Percentiles rank a stretch among this genome's conserved stretches.
phyloP scores from a whole-genome alignment of 768 basidiomycete species.

The Fomitopsis pulvina region DNA sequence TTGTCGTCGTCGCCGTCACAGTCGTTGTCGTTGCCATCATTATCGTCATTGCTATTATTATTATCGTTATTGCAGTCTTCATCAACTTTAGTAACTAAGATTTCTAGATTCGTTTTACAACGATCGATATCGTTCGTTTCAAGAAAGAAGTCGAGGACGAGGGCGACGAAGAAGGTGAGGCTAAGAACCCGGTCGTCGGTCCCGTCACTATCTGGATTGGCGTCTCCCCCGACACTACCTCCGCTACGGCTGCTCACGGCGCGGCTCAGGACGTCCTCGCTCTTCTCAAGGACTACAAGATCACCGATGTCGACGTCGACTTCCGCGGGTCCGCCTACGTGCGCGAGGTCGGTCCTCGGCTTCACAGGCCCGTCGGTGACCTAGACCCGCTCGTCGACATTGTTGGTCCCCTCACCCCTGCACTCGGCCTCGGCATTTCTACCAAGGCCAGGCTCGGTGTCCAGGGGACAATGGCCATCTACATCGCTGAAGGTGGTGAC shows the following conservation, averaged over 20 bases:
- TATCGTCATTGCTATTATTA: too few species aligned
- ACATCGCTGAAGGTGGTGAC: constrained; percentile 17
- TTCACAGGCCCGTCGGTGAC: constrained; percentile 25
- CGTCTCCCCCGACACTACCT: constrained; percentile 26
- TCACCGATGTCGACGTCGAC: constrained; percentile 32
- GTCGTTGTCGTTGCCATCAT: too few species aligned
- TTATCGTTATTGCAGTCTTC: too few species aligned
- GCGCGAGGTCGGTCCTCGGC: constrained; percentile 24
- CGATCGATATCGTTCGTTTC: constrained; percentile 29
- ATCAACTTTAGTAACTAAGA: constrained; percentile 23
- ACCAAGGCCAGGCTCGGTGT: constrained; percentile 23
- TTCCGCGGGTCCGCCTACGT: constrained; percentile 26
- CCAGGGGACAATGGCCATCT: constrained; percentile 31
- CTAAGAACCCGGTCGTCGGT: constrained; percentile 14
- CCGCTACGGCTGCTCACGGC: constrained; percentile 23
- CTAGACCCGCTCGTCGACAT: constrained; percentile 24
- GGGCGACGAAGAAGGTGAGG: constrained; percentile 6
- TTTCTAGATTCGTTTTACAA: constrained; percentile 27
- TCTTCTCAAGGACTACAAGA: constrained; percentile 26
- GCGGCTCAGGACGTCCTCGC: constrained; percentile 25
- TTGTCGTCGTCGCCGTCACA: too few species aligned
- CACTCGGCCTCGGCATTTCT: constrained; percentile 29
- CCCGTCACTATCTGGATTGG: constrained; percentile 36
- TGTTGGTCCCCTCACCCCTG: constrained; percentile 25
- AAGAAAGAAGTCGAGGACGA: too few species aligned